Percentiles rank a stretch among this genome's conserved stretches.
These are phyloP conservation scores for Hypsizygus marmoreus DNA, from an alignment of 768 basidiomycete genomes.

Conservation along the genomic window DNA sequence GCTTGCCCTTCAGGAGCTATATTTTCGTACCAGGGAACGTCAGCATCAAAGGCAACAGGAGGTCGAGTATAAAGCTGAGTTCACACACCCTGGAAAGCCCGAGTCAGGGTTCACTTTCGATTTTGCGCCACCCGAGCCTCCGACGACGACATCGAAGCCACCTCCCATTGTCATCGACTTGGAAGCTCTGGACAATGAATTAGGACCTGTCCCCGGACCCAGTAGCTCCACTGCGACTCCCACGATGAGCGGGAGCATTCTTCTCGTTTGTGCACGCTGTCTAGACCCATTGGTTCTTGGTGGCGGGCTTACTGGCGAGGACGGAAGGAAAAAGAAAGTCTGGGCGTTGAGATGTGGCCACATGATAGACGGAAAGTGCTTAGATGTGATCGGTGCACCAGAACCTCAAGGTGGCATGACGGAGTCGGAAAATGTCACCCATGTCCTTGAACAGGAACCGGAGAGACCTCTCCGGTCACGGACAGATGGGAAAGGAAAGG, in stretches of 20 bases:
- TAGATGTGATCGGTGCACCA: slow-evolving; percentile 52
- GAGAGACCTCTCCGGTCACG: slow-evolving; percentile 11
- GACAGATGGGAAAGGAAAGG: slow-evolving; percentile 38
- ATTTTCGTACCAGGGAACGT: slow-evolving; percentile 1
- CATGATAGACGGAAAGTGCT: slow-evolving; percentile 76
- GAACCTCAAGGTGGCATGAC: slow-evolving; percentile 7
- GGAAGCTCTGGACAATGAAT: slow-evolving; percentile 39
- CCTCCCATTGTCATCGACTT: slow-evolving; percentile 44
- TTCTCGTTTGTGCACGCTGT: slow-evolving; percentile 71
- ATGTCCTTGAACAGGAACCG: slow-evolving; percentile 2
- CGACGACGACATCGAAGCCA: slow-evolving; percentile 17
- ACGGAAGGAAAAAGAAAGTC: slow-evolving; percentile 48
- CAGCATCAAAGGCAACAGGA: slow-evolving; percentile 8
- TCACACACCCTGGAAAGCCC: slow-evolving; percentile 62
- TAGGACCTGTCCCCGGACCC: slow-evolving; percentile 18
- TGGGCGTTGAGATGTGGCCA: slow-evolving; percentile 82
- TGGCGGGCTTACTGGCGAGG: slow-evolving; percentile 46
- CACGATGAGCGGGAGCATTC: slow-evolving; percentile 30
- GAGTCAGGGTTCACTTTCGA: slow-evolving; percentile 69
- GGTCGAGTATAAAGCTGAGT: slow-evolving; percentile 54
- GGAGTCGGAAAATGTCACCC: slow-evolving; percentile 4
- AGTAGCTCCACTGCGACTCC: slow-evolving; percentile 14
- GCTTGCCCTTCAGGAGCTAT: slow-evolving; percentile 8
- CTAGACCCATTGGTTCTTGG: slow-evolving; percentile 62
- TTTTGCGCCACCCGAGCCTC: slow-evolving; percentile 50